phyloP scores from a whole-genome alignment of 2,329 filamentous ascomycete species.

The Pseudopyrenochaeta lycopersici region DNA sequence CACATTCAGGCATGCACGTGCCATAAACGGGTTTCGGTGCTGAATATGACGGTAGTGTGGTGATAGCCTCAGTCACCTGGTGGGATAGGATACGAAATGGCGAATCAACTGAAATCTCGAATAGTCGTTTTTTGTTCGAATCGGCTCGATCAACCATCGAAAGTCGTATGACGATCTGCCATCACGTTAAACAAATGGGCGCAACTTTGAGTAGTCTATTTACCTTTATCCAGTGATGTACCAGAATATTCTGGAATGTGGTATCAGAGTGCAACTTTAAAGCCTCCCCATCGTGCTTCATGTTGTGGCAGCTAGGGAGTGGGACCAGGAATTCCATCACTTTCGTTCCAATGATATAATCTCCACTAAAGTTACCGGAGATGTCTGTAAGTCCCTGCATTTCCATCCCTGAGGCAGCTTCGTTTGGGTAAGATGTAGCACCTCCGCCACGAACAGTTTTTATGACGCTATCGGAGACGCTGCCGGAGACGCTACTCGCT shows the following conservation, averaged over 20 bases:
- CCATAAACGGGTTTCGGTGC: neutral
- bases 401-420: neutral
- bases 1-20: neutral
- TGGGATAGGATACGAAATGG: slow-evolving; percentile 9
- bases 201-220: neutral
- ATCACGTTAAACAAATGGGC: neutral
- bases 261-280: neutral
- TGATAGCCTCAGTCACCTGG: neutral
- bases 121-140: neutral
- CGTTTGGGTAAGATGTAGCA: neutral
- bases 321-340: neutral
- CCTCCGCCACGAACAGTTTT: no score
- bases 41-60: neutral
- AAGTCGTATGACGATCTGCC: neutral
- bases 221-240: neutral
- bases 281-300: neutral
- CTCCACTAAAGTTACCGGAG: neutral
- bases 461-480: neutral
- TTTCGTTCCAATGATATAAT: neutral
- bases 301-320: neutral
- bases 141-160: neutral
- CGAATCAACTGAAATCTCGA: neutral
- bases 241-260: neutral
- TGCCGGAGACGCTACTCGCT: neutral
- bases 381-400: no score